Evolutionary conservation across 257 asterid genomes (phyloP).

Genomic region (Misopates orontium): DNA sequence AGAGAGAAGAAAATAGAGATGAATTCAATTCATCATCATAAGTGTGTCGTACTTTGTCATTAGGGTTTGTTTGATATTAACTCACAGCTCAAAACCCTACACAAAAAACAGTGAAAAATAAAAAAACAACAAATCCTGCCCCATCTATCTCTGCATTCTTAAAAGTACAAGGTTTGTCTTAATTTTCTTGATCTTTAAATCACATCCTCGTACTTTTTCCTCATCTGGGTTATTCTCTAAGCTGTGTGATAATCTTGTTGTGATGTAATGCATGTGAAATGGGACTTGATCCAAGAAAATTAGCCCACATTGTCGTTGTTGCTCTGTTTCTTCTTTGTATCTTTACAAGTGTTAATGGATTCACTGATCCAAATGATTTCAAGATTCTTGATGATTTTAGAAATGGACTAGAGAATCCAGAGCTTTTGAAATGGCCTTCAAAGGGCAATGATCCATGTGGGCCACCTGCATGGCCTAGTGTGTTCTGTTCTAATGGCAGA

Average conservation of each 20-base stretch:
- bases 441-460: constrained; percentile 76
- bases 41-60: constrained; percentile 29
- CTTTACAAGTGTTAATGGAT: constrained; percentile 32
- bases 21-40: constrained; percentile 19
- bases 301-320: constrained; percentile 27
- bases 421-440: constrained; percentile 71
- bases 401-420: constrained; percentile 58
- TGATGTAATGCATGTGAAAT: constrained; percentile 29
- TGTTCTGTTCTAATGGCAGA: constrained; percentile 63
- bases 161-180: constrained; percentile 31
- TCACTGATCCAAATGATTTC: constrained; percentile 63
- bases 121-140: not conserved
- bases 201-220: constrained; percentile 18
- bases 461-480: constrained; percentile 79
- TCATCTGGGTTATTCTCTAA: constrained; percentile 9
- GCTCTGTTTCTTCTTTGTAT: constrained; percentile 24
- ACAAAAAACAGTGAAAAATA: constrained; percentile 2
- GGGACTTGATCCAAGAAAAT: constrained; percentile 36
- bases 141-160: constrained; percentile 9
- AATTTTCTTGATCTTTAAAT: constrained; percentile 4
- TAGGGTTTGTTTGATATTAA: constrained; percentile 47
- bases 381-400: constrained; percentile 60
- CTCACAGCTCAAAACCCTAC: constrained; percentile 34
- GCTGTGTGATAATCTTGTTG: constrained; percentile 25
- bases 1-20: constrained; percentile 14